Evolutionary conservation across 495 filamentous ascomycete genomes (phyloP).

Genomic region (Neurospora discreta): DNA sequence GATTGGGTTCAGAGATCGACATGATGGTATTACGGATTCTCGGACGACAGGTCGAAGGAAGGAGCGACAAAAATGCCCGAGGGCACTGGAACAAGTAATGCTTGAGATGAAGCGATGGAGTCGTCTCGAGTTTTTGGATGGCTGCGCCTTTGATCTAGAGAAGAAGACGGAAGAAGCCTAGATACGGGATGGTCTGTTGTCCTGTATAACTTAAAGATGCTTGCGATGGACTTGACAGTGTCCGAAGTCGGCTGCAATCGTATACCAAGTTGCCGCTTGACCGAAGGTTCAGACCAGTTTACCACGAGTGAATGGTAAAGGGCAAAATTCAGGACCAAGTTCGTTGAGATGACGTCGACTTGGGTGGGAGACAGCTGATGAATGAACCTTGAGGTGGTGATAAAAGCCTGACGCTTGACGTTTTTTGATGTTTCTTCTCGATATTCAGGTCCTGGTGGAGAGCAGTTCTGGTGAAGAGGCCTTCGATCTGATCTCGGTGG

Average conservation of each 20-base stretch:
- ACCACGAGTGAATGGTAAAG: background rate
- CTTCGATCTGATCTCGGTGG: background rate
- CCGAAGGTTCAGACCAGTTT: background rate
- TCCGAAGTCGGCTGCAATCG: background rate
- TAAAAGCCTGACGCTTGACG: background rate
- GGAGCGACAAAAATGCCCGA: background rate
- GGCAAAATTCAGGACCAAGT: background rate
- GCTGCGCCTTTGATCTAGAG: background rate
- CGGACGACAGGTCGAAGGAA: background rate
- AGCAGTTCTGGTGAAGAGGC: background rate
- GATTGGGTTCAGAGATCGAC: background rate
- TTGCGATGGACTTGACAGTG: background rate
- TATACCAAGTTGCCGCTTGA: background rate
- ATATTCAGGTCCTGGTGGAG: background rate
- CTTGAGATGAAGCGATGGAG: background rate
- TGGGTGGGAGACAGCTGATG: background rate
- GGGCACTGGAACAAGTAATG: background rate
- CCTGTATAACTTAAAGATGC: background rate
- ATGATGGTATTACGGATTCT: background rate
- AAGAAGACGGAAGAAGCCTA: background rate
- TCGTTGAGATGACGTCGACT: background rate
- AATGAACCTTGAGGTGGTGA: background rate
- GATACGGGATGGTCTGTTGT: background rate
- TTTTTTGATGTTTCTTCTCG: background rate
- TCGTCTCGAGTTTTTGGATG: background rate